These are phyloP conservation scores for Volvariella surrecta DNA, from an alignment of 1,284 basidiomycete genomes.

Conservation along the genomic window DNA sequence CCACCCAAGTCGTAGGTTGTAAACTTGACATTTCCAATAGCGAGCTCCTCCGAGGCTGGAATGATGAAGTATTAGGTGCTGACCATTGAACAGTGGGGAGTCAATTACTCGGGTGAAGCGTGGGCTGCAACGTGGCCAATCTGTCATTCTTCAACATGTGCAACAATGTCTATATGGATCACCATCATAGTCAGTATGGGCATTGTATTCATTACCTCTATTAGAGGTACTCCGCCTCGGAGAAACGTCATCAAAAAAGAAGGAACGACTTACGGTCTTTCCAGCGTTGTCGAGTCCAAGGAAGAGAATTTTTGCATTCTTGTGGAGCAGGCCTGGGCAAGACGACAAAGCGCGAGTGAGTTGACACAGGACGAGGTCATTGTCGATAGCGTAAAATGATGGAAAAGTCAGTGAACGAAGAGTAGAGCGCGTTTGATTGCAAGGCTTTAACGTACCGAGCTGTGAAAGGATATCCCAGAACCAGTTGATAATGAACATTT, in stretches of 20 bases:
- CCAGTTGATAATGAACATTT: conserved; percentile 89
- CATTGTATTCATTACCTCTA: conserved; percentile 1
- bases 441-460: conserved; percentile 54
- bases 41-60: conserved; percentile 95
- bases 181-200: neutral
- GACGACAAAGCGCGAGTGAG: conserved; percentile 9
- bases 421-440: no score
- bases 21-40: conserved; percentile 98
- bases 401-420: no score
- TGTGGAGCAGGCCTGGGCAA: conserved; percentile 82
- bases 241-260: neutral
- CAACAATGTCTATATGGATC: conserved; percentile 70
- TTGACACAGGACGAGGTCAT: no score
- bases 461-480: conserved; percentile 91
- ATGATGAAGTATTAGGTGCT: conserved; percentile 6
- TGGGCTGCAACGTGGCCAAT: conserved; percentile 95
- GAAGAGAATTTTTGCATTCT: conserved; percentile 99
- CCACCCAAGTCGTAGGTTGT: conserved; percentile 98
- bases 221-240: conserved; percentile 2
- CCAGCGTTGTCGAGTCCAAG: conserved; percentile 98
- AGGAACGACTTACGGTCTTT: conserved; percentile 76
- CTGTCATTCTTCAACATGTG: conserved; percentile 99
- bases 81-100: conserved; percentile 7
- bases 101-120: conserved; percentile 90
- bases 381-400: no score